Evolutionary conservation across 768 basidiomycete genomes (phyloP).

Genomic region (Glaciozyma antarctica): DNA sequence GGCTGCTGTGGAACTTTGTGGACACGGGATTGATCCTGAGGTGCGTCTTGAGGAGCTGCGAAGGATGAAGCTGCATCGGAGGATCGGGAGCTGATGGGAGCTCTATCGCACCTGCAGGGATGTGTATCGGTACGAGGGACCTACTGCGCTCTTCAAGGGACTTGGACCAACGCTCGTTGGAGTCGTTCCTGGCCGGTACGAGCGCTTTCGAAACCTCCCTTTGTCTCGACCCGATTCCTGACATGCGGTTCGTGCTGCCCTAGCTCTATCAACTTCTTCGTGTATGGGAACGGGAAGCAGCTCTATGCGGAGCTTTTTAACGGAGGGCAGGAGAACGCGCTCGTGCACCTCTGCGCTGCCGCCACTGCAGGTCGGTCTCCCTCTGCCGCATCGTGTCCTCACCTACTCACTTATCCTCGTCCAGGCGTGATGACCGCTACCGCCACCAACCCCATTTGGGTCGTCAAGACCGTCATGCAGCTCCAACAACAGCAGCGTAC

Average conservation of each 20-base stretch:
- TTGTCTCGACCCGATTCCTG: not conserved
- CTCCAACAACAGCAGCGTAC: constrained; percentile 42
- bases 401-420: not conserved
- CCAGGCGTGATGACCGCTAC: constrained; percentile 71
- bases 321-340: constrained; percentile 65
- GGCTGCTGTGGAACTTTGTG: constrained; percentile 80
- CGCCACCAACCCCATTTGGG: constrained; percentile 97
- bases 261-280: constrained; percentile 88
- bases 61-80: not conserved
- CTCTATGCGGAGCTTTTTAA: constrained; percentile 69
- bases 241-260: not conserved
- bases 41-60: constrained; percentile 41
- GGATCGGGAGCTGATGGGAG: not conserved
- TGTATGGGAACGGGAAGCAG: constrained; percentile 92
- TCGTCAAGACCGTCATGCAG: constrained; percentile 93
- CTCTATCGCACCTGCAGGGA: constrained; percentile 34
- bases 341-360: constrained; percentile 76
- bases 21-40: constrained; percentile 85
- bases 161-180: constrained; percentile 90
- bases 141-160: constrained; percentile 83
- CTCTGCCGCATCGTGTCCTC: too few relatives aligned
- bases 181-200: constrained; percentile 72
- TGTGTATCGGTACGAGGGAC: constrained; percentile 80
- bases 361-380: constrained; percentile 51
- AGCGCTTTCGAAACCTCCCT: not conserved